Conservation (phyloP, 2,329 filamentous ascomycete species). For the Stagonosporopsis tanaceti region DNA sequence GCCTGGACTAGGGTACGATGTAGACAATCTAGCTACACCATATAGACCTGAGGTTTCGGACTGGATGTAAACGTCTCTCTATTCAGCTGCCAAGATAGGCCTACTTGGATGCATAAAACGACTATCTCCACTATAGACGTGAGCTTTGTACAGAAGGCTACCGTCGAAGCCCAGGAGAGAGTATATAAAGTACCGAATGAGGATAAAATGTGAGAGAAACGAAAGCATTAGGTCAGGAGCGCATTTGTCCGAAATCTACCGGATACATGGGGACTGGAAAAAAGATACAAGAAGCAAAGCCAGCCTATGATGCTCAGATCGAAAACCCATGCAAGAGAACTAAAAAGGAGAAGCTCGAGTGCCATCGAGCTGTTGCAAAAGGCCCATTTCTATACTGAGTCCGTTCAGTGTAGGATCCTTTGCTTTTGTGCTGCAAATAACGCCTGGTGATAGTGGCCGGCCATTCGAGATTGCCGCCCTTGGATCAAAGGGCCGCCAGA, state of each 20-base stretch:
- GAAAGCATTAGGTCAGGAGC: constrained; percentile 31
- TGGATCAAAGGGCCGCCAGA: constrained; percentile 30
- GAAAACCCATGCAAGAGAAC: constrained; percentile 6
- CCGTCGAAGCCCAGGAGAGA: constrained; percentile 12
- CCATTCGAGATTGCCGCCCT: constrained; percentile 36
- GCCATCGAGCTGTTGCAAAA: constrained; percentile 22
- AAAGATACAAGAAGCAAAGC: constrained; percentile 30
- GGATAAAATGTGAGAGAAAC: constrained; percentile 21
- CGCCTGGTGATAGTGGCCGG: constrained; percentile 28
- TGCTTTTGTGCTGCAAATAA: constrained; percentile 45
- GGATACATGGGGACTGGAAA: constrained; percentile 15
- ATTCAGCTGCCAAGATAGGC: constrained; percentile 39
- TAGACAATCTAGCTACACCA: not conserved
- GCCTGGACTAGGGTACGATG: not conserved
- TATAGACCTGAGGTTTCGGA: not conserved
- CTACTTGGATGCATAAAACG: constrained; percentile 34
- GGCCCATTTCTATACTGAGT: constrained; percentile 41
- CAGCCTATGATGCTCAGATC: constrained; percentile 30
- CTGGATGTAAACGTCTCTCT: constrained; percentile 31
- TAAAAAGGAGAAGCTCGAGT: constrained; percentile 23
- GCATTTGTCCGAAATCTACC: constrained; percentile 24
- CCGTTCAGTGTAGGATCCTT: constrained; percentile 37
- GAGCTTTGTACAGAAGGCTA: constrained; percentile 27
- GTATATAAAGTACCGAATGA: constrained; percentile 33
- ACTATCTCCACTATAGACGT: constrained; percentile 22